These are phyloP conservation scores for Suillus americanus DNA, from an alignment of 768 basidiomycete genomes.

Conservation along the genomic window DNA sequence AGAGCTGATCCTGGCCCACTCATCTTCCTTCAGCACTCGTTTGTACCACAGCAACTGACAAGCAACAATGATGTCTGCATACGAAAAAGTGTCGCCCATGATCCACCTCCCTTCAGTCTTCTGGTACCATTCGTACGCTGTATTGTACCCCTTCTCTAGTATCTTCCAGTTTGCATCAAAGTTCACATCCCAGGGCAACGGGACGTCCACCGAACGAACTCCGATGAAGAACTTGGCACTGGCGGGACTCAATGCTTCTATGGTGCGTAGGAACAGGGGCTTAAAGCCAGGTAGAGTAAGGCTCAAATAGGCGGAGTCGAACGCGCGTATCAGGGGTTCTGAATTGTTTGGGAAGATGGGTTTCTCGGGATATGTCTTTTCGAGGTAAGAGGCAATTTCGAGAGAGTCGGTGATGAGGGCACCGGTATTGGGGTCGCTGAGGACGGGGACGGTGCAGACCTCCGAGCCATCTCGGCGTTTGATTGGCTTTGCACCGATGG, in stretches of 20 bases:
- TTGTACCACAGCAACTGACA: conserved; percentile 16
- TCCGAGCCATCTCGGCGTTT: conserved; percentile 19
- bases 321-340: conserved; percentile 22
- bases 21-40: conserved; percentile 20
- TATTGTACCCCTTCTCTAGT: conserved; percentile 16
- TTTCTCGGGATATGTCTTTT: conserved; percentile 34
- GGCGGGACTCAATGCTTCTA: conserved; percentile 30
- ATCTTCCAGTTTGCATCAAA: conserved; percentile 28
- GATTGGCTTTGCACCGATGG: conserved; percentile 26
- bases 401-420: conserved; percentile 32
- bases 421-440: conserved; percentile 32
- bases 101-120: conserved; percentile 19
- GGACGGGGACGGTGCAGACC: conserved; percentile 34
- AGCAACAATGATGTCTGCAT: conserved; percentile 10
- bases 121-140: conserved; percentile 22
- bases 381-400: conserved; percentile 36
- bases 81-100: conserved; percentile 9
- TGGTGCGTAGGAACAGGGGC: conserved; percentile 18
- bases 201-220: conserved; percentile 33
- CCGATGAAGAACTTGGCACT: conserved; percentile 39
- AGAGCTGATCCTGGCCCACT: conserved; percentile 25
- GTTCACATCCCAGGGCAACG: conserved; percentile 37
- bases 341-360: conserved; percentile 25
- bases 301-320: conserved; percentile 8
- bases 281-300: background rate